Evolutionary conservation across 2,329 filamentous ascomycete species (phyloP).

Genomic region (Beauveria sp.): DNA sequence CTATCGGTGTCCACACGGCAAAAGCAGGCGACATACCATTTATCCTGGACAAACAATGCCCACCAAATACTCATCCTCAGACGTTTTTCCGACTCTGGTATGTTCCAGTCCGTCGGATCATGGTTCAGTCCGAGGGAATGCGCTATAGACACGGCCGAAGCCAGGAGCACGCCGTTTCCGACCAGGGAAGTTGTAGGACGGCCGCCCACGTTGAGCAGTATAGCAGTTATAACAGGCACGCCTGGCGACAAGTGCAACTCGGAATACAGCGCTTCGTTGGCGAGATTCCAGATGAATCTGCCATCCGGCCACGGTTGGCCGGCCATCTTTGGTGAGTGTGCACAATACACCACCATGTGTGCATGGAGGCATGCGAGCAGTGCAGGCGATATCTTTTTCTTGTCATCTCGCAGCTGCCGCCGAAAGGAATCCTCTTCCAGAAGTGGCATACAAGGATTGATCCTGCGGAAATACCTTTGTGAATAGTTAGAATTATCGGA

Average conservation of each 20-base stretch:
- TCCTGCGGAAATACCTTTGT: constrained; percentile 44
- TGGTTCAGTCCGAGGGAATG: constrained; percentile 49
- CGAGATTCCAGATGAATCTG: constrained; percentile 56
- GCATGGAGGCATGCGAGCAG: constrained; percentile 51
- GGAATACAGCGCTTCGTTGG: constrained; percentile 50
- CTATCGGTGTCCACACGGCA: no score
- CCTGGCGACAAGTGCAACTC: constrained; percentile 52
- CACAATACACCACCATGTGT: constrained; percentile 51
- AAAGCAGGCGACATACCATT: constrained; percentile 33
- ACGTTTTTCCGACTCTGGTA: constrained; percentile 42
- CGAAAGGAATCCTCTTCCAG: constrained; percentile 49
- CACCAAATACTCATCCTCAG: constrained; percentile 49
- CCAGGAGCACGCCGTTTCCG: constrained; percentile 45
- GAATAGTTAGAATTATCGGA: not conserved
- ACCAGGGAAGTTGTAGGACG: constrained; percentile 53
- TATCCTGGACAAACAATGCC: constrained; percentile 45
- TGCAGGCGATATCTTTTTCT: constrained; percentile 45
- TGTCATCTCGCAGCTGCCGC: constrained; percentile 35
- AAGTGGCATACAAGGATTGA: constrained; percentile 54
- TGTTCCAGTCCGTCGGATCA: constrained; percentile 44
- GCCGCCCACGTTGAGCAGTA: constrained; percentile 51
- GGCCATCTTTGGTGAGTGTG: constrained; percentile 30
- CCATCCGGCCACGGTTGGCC: constrained; percentile 40
- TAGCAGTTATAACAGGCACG: constrained; percentile 49
- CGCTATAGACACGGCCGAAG: constrained; percentile 43